Base-by-base conservation (phyloP, 768 basidiomycete species). In the Lactifluus subvellereus region DNA sequence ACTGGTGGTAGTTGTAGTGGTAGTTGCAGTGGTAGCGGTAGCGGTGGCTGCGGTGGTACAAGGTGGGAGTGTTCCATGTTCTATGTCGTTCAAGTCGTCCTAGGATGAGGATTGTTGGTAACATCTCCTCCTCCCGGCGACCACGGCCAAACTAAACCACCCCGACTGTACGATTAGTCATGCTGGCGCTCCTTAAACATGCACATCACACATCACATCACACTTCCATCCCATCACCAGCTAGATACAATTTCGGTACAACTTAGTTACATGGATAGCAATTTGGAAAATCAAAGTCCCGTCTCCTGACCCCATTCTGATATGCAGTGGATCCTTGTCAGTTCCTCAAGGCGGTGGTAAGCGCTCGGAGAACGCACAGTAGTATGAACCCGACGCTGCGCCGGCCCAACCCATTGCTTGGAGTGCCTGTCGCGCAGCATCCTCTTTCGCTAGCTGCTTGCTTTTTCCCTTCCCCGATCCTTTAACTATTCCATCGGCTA, bases 371-470 rank as follows among this genome's bases (percentile, higher is more conserved):
- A 16, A 64, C 62, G 32, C 5, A 60, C 58, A 64, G 22, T 49
- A 27, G 33, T 60, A 55, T 16, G 47, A 38, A 6, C 58, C 58
- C 14, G 16, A 45, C 11, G 60, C 64, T 32, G 49, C 43, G 52
- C 75, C 72, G 59, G 83, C 82, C 88, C 88, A 90, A 38, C 89
- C 88, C 87, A 91, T 85, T 9, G 81, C 79, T 69, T 83, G 82
- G 73, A 82, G 89, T 9, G 89, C 89, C 67, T 83, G 77, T 61
- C 82, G 79, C 18, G 89, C 88, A 0, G 89, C 89, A 60, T 86
- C 85, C 69, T 91, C 89, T 72, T 89, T 91, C 7, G 89, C 89
- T 2, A 82, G 73, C 69, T 91, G 88, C 72, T 91, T 91, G 72
- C 78, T 87, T 57, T 78, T 76, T 33, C 87, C 87, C n/a, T 71